Percentiles rank a stretch among this genome's conserved stretches.
Conservation (phyloP, 345 rosid species). For the Lagerstroemia speciosa region DNA sequence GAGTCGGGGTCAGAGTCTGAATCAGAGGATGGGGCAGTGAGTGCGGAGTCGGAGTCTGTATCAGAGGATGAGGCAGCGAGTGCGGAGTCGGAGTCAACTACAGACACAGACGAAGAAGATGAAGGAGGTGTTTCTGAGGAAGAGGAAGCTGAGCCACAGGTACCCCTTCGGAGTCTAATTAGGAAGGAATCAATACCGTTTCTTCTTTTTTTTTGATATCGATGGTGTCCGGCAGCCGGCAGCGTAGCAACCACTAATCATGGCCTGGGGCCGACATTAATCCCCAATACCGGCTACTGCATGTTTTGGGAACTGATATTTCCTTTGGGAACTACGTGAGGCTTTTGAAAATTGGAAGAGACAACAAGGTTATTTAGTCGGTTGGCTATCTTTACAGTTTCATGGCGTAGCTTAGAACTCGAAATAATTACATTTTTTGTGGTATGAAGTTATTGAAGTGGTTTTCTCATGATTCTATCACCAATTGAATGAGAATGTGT, state of each 20-base stretch:
- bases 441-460: too few species aligned
- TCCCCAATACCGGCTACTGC: too few species aligned
- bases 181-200: not conserved
- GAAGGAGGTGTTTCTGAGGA: constrained; percentile 36
- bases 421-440: not conserved
- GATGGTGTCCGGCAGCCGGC: too few species aligned
- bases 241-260: too few species aligned
- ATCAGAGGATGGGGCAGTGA: constrained; percentile 11
- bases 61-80: constrained; percentile 11
- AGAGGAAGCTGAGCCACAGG: constrained; percentile 37
- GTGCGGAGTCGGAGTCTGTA: constrained; percentile 22
- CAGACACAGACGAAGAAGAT: constrained; percentile 54
- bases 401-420: not conserved
- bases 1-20: constrained; percentile 10
- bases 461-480: too few species aligned
- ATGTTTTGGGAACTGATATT: too few species aligned
- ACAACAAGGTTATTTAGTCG: not conserved
- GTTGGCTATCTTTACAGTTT: not conserved
- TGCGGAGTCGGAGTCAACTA: constrained; percentile 27
- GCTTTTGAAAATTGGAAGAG: not conserved
- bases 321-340: not conserved
- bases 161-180: constrained; percentile 6
- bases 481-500: too few species aligned
- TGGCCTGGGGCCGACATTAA: too few species aligned
- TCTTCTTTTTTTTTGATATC: too few species aligned